Evolutionary conservation across 352 stramenopile genomes (phyloP).

Genomic region (Peronospora belbahrii): DNA sequence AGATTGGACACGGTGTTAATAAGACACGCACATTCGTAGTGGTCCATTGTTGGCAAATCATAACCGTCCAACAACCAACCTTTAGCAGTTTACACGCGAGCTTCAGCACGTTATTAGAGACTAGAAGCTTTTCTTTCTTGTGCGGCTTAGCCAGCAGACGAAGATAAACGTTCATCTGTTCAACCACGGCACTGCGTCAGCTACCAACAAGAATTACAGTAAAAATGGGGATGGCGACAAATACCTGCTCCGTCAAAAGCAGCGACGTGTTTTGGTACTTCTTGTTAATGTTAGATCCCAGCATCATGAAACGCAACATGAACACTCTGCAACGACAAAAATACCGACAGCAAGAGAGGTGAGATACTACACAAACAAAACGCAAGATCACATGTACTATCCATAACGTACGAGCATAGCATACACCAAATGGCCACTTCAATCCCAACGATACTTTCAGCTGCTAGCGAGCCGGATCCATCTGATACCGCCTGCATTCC

Average conservation of each 20-base stretch:
- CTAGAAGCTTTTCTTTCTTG: slow-evolving; percentile 85
- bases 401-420: slow-evolving; percentile 49
- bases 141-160: slow-evolving; percentile 74
- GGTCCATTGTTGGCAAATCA: neutral
- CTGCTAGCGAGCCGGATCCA: slow-evolving; percentile 32
- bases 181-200: slow-evolving; percentile 9
- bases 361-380: neutral
- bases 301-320: slow-evolving; percentile 88
- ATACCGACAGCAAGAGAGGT: neutral
- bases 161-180: slow-evolving; percentile 83
- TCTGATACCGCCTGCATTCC: slow-evolving; percentile 77
- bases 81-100: slow-evolving; percentile 88
- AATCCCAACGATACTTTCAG: slow-evolving; percentile 67
- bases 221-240: neutral
- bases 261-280: slow-evolving; percentile 90
- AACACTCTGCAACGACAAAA: slow-evolving; percentile 51
- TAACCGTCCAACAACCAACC: slow-evolving; percentile 21
- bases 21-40: neutral
- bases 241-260: slow-evolving; percentile 84
- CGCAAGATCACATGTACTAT: slow-evolving; percentile 1
- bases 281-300: slow-evolving; percentile 87
- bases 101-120: slow-evolving; percentile 88
- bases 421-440: slow-evolving; percentile 86
- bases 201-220: neutral
- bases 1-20: slow-evolving; percentile 16